Base-by-base conservation (phyloP, 257 asterid genomes). In the Solanum megistacrolobum region DNA sequence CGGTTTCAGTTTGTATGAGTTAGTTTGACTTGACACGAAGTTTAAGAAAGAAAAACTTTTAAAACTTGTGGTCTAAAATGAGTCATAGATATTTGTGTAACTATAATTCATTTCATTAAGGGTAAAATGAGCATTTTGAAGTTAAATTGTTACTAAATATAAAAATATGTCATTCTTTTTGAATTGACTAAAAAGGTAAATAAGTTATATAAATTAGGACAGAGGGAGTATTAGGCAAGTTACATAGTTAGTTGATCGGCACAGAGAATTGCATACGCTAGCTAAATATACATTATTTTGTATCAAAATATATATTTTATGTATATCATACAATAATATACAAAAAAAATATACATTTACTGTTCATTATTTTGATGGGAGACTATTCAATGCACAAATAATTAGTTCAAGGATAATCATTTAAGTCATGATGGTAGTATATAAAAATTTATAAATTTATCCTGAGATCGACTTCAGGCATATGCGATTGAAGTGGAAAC, bases 1-100 rank as follows among this genome's bases (percentile, higher is more conserved):
- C 20, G 0, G 0, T 52, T 1, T 0, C 0, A 16, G 3, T 52
- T 16, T 6, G 0, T 52, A 52, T 18, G 4, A 52, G 4, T 52
- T 16, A 52, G 1, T 6, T 52, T 16, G 23, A 52, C 1, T 2
- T 16, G 62, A 52, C 3, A 16, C 4, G 0, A 1, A 52, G 3
- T 52, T 52, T 0, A 16, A 52, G 1, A 6, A 52, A 6, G 0
- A 48, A 48, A 48, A 1, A 4, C 0, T 46, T 5, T 46, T 48
- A 1, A 46, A 13, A 52, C 3, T 52, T 52, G 4, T 52, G 23
- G 0, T 52, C 62, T 18, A 16, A 52, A 46, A 52, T 52, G 0
- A 16, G 3, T 16, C 9, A 52, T 52, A 52, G 8, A 52, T 52
- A 52, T 52, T 6, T 52, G n/a, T 46, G 7, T 46, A 46, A 46